Evolutionary conservation across 768 basidiomycete genomes (phyloP).

Genomic region (Candolleomyces efflorescens): DNA sequence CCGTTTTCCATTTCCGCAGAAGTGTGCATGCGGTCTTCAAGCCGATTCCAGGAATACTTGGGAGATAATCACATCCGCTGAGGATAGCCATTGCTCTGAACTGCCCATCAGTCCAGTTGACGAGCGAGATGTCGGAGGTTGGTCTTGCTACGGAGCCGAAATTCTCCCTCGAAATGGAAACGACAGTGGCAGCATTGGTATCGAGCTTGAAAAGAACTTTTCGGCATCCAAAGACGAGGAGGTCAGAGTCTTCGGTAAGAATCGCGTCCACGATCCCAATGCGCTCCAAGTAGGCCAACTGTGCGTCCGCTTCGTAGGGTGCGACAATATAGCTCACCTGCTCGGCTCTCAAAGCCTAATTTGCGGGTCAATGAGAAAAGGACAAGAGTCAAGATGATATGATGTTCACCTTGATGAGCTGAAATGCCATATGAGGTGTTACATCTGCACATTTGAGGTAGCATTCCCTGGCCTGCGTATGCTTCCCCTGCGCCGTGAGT

Average conservation of each 20-base stretch:
- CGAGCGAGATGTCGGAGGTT: constrained; percentile 60
- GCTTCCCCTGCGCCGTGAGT: constrained; percentile 73
- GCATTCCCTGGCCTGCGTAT: constrained; percentile 77
- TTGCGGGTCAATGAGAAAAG: too few species aligned
- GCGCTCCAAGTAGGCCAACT: constrained; percentile 88
- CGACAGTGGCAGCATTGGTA: constrained; percentile 54
- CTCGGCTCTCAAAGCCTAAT: constrained; percentile 81
- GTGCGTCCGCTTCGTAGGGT: constrained; percentile 98
- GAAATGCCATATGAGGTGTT: constrained; percentile 95
- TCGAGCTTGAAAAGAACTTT: constrained; percentile 95
- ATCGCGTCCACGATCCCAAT: constrained; percentile 82
- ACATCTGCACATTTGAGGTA: constrained; percentile 93
- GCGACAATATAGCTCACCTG: constrained; percentile 84
- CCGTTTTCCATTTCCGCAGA: constrained; percentile 79
- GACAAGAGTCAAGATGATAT: neutral
- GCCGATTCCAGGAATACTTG: constrained; percentile 88
- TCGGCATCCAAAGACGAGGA: constrained; percentile 95
- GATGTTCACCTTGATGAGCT: constrained; percentile 85
- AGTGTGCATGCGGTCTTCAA: constrained; percentile 88
- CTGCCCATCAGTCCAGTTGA: constrained; percentile 86
- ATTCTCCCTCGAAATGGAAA: constrained; percentile 60
- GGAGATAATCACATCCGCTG: constrained; percentile 89
- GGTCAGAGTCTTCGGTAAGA: constrained; percentile 96
- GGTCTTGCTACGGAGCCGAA: constrained; percentile 55
- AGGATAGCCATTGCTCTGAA: constrained; percentile 94